These are phyloP conservation scores for Globisporangium sylvaticum DNA, from an alignment of 352 stramenopile species.

Conservation along the genomic window DNA sequence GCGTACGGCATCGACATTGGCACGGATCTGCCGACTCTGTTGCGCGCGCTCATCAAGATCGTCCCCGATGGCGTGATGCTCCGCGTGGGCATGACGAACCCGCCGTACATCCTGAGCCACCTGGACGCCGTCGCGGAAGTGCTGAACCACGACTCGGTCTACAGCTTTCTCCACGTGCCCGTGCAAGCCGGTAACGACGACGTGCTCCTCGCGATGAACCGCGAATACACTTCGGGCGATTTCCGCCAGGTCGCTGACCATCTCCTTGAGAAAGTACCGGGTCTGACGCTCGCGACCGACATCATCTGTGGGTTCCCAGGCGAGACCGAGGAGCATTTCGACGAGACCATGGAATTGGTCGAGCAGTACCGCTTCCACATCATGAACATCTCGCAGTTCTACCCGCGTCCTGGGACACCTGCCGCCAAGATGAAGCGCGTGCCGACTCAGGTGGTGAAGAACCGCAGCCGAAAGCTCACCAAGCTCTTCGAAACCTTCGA, in stretches of 20 bases:
- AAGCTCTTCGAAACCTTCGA: slow-evolving; percentile 83
- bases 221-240: slow-evolving; percentile 86
- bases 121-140: slow-evolving; percentile 78
- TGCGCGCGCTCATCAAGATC: slow-evolving; percentile 64
- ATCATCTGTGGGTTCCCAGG: slow-evolving; percentile 92
- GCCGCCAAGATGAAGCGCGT: slow-evolving; percentile 89
- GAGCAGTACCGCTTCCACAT: slow-evolving; percentile 88
- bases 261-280: slow-evolving; percentile 68
- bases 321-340: slow-evolving; percentile 88
- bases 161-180: slow-evolving; percentile 89
- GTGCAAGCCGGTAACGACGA: slow-evolving; percentile 87
- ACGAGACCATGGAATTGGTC: slow-evolving; percentile 85
- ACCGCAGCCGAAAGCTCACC: slow-evolving; percentile 78
- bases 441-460: slow-evolving; percentile 86
- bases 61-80: slow-evolving; percentile 83
- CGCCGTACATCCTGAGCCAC: slow-evolving; percentile 89
- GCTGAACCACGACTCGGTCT: slow-evolving; percentile 82
- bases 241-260: slow-evolving; percentile 77
- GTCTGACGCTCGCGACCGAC: slow-evolving; percentile 88
- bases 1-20: slow-evolving; percentile 90
- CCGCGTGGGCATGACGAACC: slow-evolving; percentile 92
- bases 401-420: slow-evolving; percentile 87
- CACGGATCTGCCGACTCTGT: slow-evolving; percentile 68
- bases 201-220: slow-evolving; percentile 89
- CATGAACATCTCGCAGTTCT: slow-evolving; percentile 94